Evolutionary conservation across 805 yeast species (phyloP).

Genomic region (Barnettozyma sp.): DNA sequence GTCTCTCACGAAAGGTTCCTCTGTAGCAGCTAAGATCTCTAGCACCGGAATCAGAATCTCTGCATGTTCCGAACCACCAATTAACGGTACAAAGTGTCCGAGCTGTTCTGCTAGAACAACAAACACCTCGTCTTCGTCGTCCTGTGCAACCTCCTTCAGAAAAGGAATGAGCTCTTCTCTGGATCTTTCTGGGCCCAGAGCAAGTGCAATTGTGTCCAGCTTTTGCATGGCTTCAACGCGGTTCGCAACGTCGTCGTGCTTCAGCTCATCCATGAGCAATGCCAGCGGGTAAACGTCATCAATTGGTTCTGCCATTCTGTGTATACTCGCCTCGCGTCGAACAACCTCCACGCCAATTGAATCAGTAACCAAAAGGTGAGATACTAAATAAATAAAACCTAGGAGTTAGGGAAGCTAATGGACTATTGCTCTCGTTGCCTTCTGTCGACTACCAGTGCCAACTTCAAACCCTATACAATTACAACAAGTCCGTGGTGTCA

Average conservation of each 20-base stretch:
- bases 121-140: constrained; percentile 97
- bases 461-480: too few species aligned
- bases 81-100: constrained; percentile 78
- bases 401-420: too few species aligned
- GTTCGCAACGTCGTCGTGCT: constrained; percentile 91
- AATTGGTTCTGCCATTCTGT: constrained; percentile 6
- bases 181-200: constrained; percentile 90
- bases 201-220: constrained; percentile 88
- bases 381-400: not conserved
- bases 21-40: constrained; percentile 82
- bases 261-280: constrained; percentile 90
- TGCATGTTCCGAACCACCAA: constrained; percentile 76
- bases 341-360: not conserved
- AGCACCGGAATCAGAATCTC: constrained; percentile 51
- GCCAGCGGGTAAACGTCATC: constrained; percentile 84
- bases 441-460: too few species aligned
- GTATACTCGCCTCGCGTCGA: too few species aligned
- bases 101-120: constrained; percentile 88
- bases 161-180: constrained; percentile 86
- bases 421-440: too few species aligned
- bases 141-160: constrained; percentile 77
- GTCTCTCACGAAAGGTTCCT: constrained; percentile 94
- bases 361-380: not conserved
- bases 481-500: too few species aligned
- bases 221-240: constrained; percentile 93